Percentiles rank a stretch among this genome's conserved stretches.
phyloP scores from a whole-genome alignment of 2,329 filamentous ascomycete species.

The Colletotrichum eremochloae region DNA sequence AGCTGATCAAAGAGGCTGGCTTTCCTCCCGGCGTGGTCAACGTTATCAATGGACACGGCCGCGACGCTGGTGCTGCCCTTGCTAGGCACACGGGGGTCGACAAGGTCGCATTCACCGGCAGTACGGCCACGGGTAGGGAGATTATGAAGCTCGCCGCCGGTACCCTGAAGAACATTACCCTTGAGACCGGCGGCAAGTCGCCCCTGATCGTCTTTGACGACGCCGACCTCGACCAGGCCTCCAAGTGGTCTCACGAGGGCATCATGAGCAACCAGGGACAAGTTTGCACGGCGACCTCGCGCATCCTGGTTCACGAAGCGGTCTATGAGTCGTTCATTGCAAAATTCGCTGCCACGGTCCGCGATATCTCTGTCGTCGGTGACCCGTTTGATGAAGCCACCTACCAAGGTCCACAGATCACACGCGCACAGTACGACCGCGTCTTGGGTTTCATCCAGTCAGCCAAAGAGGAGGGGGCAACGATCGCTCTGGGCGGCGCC shows the following conservation, averaged over 20 bases:
- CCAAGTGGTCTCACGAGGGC: slow-evolving; percentile 62
- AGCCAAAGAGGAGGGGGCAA: slow-evolving; percentile 74
- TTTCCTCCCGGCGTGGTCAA: slow-evolving; percentile 82
- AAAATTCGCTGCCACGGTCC: slow-evolving; percentile 70
- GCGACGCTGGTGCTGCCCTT: slow-evolving; percentile 73
- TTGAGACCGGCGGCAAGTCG: slow-evolving; percentile 73
- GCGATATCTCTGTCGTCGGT: slow-evolving; percentile 69
- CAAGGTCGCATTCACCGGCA: slow-evolving; percentile 81
- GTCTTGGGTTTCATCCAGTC: slow-evolving; percentile 75
- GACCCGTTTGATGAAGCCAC: slow-evolving; percentile 74
- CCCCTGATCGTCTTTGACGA: slow-evolving; percentile 72
- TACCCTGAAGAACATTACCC: slow-evolving; percentile 70
- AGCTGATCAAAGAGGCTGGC: slow-evolving; percentile 75
- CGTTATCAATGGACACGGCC: slow-evolving; percentile 76
- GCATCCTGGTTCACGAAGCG: slow-evolving; percentile 69
- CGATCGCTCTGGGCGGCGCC: slow-evolving; percentile 59
- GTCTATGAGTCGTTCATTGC: slow-evolving; percentile 72
- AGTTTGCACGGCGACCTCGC: slow-evolving; percentile 70
- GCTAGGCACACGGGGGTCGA: slow-evolving; percentile 74
- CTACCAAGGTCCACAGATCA: slow-evolving; percentile 78
- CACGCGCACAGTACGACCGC: slow-evolving; percentile 73
- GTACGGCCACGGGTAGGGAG: slow-evolving; percentile 74
- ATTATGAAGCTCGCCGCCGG: slow-evolving; percentile 78
- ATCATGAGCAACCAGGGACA: slow-evolving; percentile 71
- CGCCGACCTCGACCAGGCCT: slow-evolving; percentile 72